Evolutionary conservation across 306 rosid species (phyloP).

Genomic region (Medicago arabica): DNA sequence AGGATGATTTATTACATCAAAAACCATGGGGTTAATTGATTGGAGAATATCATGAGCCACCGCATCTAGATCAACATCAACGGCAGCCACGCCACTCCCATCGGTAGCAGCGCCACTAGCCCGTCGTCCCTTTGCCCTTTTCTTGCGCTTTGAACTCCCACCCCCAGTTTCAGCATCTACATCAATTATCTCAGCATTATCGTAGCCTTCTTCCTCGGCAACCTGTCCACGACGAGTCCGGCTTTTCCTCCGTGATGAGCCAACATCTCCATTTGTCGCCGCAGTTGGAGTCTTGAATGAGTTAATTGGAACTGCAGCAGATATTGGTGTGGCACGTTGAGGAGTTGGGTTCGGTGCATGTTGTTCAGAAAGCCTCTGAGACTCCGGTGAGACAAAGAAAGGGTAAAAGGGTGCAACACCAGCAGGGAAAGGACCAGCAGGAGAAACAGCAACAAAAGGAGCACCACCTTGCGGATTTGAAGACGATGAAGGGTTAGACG

Average conservation of each 20-base stretch:
- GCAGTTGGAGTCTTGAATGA: constrained; percentile 68
- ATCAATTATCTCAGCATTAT: constrained; percentile 41
- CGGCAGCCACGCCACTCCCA: constrained; percentile 16
- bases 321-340: constrained; percentile 43
- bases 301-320: constrained; percentile 77
- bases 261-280: constrained; percentile 51
- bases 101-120: constrained; percentile 28
- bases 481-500: constrained; percentile 63
- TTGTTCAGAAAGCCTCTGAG: constrained; percentile 65
- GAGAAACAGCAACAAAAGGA: constrained; percentile 86
- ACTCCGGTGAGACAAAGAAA: constrained; percentile 56
- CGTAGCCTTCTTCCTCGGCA: constrained; percentile 53
- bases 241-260: constrained; percentile 45
- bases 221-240: constrained; percentile 37
- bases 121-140: constrained; percentile 51
- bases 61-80: constrained; percentile 59
- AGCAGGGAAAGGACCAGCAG: constrained; percentile 88
- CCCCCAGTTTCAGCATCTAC: constrained; percentile 50
- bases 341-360: constrained; percentile 50
- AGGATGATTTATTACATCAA: constrained; percentile 53
- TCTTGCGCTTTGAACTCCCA: constrained; percentile 51
- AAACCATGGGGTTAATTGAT: constrained; percentile 49
- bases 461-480: constrained; percentile 77
- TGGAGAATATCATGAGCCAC: constrained; percentile 57
- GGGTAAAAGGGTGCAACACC: constrained; percentile 83